Conservation (phyloP, 2,329 filamentous ascomycete species). For the Curvularia hawaiiensis region DNA sequence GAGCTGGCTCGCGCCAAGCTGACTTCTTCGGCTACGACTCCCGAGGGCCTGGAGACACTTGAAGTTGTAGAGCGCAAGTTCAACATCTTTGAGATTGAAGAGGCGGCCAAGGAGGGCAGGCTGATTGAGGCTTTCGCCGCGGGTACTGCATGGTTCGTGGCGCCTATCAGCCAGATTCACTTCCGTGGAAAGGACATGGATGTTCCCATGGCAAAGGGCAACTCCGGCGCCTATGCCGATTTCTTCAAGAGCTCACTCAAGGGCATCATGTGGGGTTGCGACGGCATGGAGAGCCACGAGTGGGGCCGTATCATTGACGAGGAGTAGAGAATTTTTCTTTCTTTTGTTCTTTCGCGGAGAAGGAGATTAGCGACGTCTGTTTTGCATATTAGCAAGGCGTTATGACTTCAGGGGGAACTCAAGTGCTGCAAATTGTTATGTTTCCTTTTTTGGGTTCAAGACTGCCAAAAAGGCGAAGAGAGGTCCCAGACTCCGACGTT, state of each 20-base stretch:
- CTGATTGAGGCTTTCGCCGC: constrained; percentile 84
- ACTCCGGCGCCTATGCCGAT: constrained; percentile 50
- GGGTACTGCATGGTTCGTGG: constrained; percentile 72
- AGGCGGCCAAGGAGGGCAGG: constrained; percentile 75
- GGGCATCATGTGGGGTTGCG: constrained; percentile 57
- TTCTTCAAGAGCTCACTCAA: constrained; percentile 54
- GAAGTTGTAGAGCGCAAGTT: constrained; percentile 84
- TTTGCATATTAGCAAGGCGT: constrained; percentile 2
- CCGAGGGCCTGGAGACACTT: constrained; percentile 49
- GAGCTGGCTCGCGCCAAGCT: constrained; percentile 72
- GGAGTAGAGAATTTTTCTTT: constrained; percentile 13
- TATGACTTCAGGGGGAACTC: background rate
- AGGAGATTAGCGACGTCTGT: background rate
- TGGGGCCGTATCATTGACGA: constrained; percentile 55
- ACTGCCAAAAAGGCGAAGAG: background rate
- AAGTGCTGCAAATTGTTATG: background rate
- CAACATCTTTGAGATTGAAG: constrained; percentile 76
- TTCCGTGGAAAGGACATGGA: constrained; percentile 52
- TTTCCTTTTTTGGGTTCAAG: background rate
- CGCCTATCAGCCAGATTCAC: constrained; percentile 53
- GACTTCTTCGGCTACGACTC: constrained; percentile 30
- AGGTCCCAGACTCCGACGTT: background rate
- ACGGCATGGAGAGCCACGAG: constrained; percentile 50
- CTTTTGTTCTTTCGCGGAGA: background rate
- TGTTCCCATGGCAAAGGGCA: constrained; percentile 49